Base-by-base conservation (phyloP, 306 rosid species). In the Begonia peltatifolia region DNA sequence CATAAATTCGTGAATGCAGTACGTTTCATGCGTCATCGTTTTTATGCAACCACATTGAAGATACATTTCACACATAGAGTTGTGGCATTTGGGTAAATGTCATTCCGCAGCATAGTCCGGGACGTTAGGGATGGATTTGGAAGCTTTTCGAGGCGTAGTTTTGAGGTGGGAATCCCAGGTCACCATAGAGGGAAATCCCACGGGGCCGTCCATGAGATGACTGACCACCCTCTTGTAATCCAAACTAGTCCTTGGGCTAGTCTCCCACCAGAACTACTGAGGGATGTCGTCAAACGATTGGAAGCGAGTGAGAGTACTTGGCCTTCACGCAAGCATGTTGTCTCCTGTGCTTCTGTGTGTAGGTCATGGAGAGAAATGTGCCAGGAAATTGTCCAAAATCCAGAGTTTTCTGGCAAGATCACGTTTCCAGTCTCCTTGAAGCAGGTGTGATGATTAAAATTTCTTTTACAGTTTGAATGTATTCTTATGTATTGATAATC, bases 331-430 rank as follows among this genome's bases (percentile, higher is more conserved):
- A 87, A 65, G 80, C 59, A 87, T n/a, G 95, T 87, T 23, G 93
- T 87, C 60, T 85, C 95, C 18, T 87, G 88, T 67, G 78, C 95
- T 52, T 75, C 93, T 42, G 93, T 87, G 67, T 87, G 93, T 65
- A 84, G 70, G 56, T 87, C 93, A 30, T 87, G 95, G 95, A 87
- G 95, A 66, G 67, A 65, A 11, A 83, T 87, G 93, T 87, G 95
- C 79, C 82, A 75, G 63, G 95, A 83, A 41, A 82, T 87, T 0
- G 95, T 87, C 10, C 80, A 63, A 73, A 62, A 63, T 68, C 95
- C 84, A 0, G 95, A 87, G 76, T 61, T 82, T 10, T 82, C 82
- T 0, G 95, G 95, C 53, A 87, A 87, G 65, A 84, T 87, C 57
- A 87, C 95, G 42, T 85, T 85, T 57, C 95, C 95, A 1, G 80